Percentiles rank a stretch among this genome's conserved stretches.
These are phyloP conservation scores for Arthrobotrys musiformis DNA, from an alignment of 2,329 filamentous ascomycete genomes.

Conservation along the genomic window DNA sequence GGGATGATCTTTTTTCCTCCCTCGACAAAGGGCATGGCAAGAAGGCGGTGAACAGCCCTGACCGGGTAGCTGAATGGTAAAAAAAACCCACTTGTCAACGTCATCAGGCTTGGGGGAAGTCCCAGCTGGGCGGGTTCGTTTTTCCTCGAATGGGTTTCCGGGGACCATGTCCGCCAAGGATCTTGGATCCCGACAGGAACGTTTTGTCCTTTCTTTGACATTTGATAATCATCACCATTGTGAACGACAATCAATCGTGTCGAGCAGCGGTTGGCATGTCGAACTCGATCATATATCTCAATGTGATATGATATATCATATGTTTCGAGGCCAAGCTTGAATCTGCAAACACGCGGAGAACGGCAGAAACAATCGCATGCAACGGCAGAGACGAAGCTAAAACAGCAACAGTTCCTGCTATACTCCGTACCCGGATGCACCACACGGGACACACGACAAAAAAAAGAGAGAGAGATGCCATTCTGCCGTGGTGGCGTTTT, in stretches of 20 bases:
- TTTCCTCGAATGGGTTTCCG: slow-evolving; percentile 3
- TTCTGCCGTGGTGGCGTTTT: slow-evolving; percentile 3
- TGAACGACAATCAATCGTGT: not conserved
- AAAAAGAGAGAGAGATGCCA: too few relatives aligned
- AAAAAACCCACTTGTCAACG: slow-evolving; percentile 10
- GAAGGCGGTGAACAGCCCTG: slow-evolving; percentile 10
- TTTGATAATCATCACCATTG: too few relatives aligned
- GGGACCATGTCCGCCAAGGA: slow-evolving; percentile 16
- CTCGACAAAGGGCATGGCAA: not conserved
- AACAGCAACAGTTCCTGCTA: not conserved
- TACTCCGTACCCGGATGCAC: too few relatives aligned
- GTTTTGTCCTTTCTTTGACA: not conserved
- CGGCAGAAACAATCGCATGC: not conserved
- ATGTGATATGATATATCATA: too few relatives aligned
- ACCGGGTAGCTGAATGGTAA: too few relatives aligned
- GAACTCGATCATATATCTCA: not conserved
- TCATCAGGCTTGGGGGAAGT: slow-evolving; percentile 21
- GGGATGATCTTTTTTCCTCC: not conserved
- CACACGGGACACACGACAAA: too few relatives aligned
- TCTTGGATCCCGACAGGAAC: slow-evolving; percentile 13
- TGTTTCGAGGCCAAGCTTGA: too few relatives aligned
- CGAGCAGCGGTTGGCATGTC: not conserved
- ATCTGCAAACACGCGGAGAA: too few relatives aligned
- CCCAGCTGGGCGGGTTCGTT: slow-evolving; percentile 19
- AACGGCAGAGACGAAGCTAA: not conserved